Conservation (phyloP, 2,329 filamentous ascomycete species). For the Trichoderma semiorbis region DNA sequence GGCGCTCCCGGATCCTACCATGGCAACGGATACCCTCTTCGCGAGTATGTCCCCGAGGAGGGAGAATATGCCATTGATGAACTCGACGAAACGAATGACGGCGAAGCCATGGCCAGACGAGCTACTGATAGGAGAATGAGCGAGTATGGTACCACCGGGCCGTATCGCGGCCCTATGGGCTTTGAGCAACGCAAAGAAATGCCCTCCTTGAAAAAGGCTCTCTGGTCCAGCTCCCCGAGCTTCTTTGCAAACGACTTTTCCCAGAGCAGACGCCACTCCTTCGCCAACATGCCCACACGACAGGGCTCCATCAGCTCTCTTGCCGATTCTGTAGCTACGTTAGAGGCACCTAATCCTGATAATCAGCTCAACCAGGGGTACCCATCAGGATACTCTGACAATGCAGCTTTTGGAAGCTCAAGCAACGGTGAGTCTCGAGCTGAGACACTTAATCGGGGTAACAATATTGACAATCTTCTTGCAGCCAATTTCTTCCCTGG, state of each 20-base stretch:
- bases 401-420: constrained; percentile 34
- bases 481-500: constrained; percentile 28
- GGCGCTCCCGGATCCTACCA: constrained; percentile 56
- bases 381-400: constrained; percentile 39
- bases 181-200: constrained; percentile 62
- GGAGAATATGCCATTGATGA: constrained; percentile 72
- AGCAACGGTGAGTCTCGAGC: constrained; percentile 39
- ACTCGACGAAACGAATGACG: constrained; percentile 60
- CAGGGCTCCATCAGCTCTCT: constrained; percentile 62
- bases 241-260: constrained; percentile 63
- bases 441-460: constrained; percentile 1
- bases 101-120: constrained; percentile 46
- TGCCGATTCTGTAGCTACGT: constrained; percentile 46
- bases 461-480: constrained; percentile 2
- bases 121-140: constrained; percentile 53
- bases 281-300: constrained; percentile 65
- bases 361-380: constrained; percentile 43
- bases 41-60: constrained; percentile 59
- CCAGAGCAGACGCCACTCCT: constrained; percentile 76
- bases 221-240: constrained; percentile 69
- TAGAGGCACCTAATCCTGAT: constrained; percentile 47
- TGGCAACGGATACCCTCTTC: constrained; percentile 57
- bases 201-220: constrained; percentile 56
- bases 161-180: constrained; percentile 48
- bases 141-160: constrained; percentile 47